These are phyloP conservation scores for Kazachstania africana DNA, from an alignment of 805 yeast genomes.

Conservation along the genomic window DNA sequence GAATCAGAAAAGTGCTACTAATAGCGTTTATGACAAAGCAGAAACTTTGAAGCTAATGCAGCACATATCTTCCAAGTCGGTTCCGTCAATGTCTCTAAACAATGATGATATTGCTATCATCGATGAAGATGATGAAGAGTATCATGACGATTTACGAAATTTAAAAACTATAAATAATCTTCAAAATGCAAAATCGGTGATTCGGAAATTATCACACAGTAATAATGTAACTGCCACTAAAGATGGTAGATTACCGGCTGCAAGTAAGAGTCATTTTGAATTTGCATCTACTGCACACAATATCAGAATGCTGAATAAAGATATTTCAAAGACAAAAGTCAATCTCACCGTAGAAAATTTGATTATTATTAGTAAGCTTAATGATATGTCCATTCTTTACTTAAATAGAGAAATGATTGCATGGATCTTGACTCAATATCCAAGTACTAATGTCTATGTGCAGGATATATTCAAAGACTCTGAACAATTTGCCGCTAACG, in stretches of 20 bases:
- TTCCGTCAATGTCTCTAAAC: slow-evolving; percentile 1
- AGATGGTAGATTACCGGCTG: slow-evolving; percentile 2
- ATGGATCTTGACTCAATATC: slow-evolving; percentile 43
- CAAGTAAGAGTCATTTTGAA: slow-evolving; percentile 41
- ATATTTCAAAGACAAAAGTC: slow-evolving; percentile 55
- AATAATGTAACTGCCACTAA: slow-evolving; percentile 1
- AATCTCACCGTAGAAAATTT: slow-evolving; percentile 57
- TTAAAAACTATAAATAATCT: slow-evolving; percentile 4
- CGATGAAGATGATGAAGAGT: slow-evolving; percentile 3
- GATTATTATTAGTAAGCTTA: slow-evolving; percentile 66
- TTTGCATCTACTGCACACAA: slow-evolving; percentile 76
- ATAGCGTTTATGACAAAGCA: too few species aligned
- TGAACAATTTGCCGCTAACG: slow-evolving; percentile 47
- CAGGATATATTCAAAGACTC: slow-evolving; percentile 55
- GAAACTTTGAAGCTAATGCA: too few species aligned
- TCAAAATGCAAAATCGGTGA: slow-evolving; percentile 13
- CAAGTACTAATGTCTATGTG: slow-evolving; percentile 46
- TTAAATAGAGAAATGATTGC: slow-evolving; percentile 65
- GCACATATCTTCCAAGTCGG: too few species aligned
- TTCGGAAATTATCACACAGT: slow-evolving; percentile 11
- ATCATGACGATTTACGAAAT: too few species aligned
- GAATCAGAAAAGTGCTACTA: too few species aligned
- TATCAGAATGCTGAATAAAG: slow-evolving; percentile 62
- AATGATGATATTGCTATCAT: slow-evolving; percentile 2
- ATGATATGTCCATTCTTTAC: slow-evolving; percentile 63